Evolutionary conservation across 1,284 basidiomycete species (phyloP).

Genomic region (Leccinum fuscescens): DNA sequence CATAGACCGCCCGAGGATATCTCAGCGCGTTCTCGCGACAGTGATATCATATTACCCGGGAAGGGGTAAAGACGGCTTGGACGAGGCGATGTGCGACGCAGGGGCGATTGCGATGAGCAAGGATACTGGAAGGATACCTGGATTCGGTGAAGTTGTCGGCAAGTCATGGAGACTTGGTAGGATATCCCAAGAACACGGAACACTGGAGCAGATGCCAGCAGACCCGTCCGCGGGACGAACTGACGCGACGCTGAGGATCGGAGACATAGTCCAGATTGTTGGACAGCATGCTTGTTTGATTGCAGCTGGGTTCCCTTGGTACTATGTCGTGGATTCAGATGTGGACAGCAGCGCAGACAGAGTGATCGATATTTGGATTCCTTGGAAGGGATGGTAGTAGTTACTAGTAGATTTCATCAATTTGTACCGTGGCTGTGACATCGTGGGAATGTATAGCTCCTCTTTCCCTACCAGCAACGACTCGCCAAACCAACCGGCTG

Average conservation of each 20-base stretch:
- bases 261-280: conserved; percentile 63
- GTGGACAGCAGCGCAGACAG: conserved; percentile 43
- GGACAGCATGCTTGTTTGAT: conserved; percentile 81
- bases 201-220: conserved; percentile 45
- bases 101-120: conserved; percentile 85
- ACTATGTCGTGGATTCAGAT: conserved; percentile 72
- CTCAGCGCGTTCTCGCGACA: conserved; percentile 68
- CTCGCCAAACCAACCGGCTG: background rate
- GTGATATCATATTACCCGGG: conserved; percentile 78
- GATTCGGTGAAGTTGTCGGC: conserved; percentile 70
- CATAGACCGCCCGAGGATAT: conserved; percentile 54
- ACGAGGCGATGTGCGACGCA: conserved; percentile 80
- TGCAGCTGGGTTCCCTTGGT: conserved; percentile 76
- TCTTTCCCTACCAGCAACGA: conserved; percentile 2
- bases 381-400: conserved; percentile 84
- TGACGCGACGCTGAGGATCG: conserved; percentile 48
- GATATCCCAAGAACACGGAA: conserved; percentile 83
- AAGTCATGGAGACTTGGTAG: conserved; percentile 71
- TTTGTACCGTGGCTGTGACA: background rate
- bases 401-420: too few relatives aligned
- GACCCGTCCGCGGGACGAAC: conserved; percentile 22
- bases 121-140: conserved; percentile 71
- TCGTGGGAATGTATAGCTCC: conserved; percentile 23
- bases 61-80: conserved; percentile 55
- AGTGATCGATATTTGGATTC: conserved; percentile 84